Percentiles rank a stretch among this genome's conserved stretches.
phyloP scores from a whole-genome alignment of 345 rosid species.

The Eucalyptus curtisii region DNA sequence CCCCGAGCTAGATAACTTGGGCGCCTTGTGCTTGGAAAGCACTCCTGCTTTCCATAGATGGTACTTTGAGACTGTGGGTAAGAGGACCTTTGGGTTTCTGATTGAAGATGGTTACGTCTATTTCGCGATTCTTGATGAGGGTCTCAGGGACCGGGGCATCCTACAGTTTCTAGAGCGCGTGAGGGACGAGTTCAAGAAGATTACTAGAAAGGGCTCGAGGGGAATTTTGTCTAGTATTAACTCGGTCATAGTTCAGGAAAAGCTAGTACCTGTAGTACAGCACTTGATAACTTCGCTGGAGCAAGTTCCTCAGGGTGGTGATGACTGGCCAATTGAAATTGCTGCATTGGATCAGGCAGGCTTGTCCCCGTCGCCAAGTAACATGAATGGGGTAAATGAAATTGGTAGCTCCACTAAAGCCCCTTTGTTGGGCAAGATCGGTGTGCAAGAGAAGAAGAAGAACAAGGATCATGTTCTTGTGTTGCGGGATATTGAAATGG shows the following conservation, averaged over 20 bases:
- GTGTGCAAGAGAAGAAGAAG: constrained; percentile 64
- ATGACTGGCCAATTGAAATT: constrained; percentile 18
- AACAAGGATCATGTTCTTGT: constrained; percentile 49
- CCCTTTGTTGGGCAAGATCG: constrained; percentile 53
- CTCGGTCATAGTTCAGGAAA: constrained; percentile 38
- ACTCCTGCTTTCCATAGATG: constrained; percentile 62
- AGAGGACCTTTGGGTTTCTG: constrained; percentile 52
- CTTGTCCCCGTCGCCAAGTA: constrained; percentile 14
- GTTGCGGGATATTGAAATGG: constrained; percentile 52
- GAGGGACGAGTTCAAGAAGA: constrained; percentile 64
- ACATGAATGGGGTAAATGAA: constrained; percentile 31
- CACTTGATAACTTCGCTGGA: constrained; percentile 56
- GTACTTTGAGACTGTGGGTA: constrained; percentile 64
- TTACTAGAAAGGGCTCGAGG: constrained; percentile 32
- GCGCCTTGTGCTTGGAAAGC: constrained; percentile 48
- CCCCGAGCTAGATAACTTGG: constrained; percentile 37
- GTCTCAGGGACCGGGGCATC: constrained; percentile 32
- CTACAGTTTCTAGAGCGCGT: constrained; percentile 54
- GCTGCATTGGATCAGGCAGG: background rate
- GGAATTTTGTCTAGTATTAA: constrained; percentile 60
- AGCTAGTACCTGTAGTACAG: constrained; percentile 61
- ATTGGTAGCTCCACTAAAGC: constrained; percentile 47
- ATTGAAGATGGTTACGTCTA: constrained; percentile 56
- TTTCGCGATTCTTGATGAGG: constrained; percentile 56
- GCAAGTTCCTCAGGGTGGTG: constrained; percentile 22